These are phyloP conservation scores for Cladosporium oxysporum DNA, from an alignment of 2,329 filamentous ascomycete genomes.

Conservation along the genomic window DNA sequence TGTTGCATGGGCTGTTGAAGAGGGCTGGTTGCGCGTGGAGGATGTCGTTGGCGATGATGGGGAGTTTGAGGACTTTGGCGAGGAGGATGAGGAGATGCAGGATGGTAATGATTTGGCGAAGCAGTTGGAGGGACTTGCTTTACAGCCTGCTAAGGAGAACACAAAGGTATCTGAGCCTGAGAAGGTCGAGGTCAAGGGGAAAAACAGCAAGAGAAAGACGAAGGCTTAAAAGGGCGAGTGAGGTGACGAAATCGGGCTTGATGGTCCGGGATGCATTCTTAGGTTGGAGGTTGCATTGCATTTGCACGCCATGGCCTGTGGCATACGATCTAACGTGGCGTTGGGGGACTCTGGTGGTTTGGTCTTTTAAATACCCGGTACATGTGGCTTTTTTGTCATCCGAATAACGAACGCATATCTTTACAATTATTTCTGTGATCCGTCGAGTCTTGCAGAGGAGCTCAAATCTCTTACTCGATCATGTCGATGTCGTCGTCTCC, in stretches of 20 bases:
- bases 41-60: slow-evolving; percentile 38
- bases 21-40: slow-evolving; percentile 38
- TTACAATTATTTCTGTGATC: background rate
- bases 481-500: slow-evolving; percentile 38
- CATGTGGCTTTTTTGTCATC: slow-evolving; percentile 3
- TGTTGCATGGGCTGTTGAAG: slow-evolving; percentile 36
- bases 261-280: background rate
- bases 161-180: background rate
- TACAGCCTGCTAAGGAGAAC: background rate
- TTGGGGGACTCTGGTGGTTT: background rate
- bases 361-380: slow-evolving; percentile 4
- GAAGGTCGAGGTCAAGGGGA: background rate
- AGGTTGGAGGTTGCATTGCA: background rate
- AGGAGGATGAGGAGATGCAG: background rate
- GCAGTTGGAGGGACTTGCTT: slow-evolving; percentile 2
- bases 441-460: background rate
- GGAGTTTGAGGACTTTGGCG: slow-evolving; percentile 20
- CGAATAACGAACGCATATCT: slow-evolving; percentile 1
- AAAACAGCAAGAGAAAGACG: background rate
- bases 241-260: background rate
- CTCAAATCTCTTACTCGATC: slow-evolving; percentile 29
- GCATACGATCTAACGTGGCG: slow-evolving; percentile 15
- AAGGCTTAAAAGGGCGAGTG: background rate
- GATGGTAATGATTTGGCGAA: slow-evolving; percentile 8
- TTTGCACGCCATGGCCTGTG: background rate